These are phyloP conservation scores for Bruguiera parviflora DNA, from an alignment of 345 rosid species.

Conservation along the genomic window DNA sequence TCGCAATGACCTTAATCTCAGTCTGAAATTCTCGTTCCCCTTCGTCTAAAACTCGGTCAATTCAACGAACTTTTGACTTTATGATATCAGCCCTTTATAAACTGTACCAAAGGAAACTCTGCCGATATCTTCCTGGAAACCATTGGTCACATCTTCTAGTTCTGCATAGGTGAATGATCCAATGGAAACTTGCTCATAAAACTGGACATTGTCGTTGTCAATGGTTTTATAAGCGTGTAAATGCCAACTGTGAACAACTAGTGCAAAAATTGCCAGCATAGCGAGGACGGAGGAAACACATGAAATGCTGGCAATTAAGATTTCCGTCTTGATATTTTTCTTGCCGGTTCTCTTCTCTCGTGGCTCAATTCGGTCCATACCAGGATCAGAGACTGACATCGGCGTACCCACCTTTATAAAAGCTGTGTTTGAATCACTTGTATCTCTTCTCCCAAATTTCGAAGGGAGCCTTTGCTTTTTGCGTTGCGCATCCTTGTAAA, in stretches of 20 bases:
- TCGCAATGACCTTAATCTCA: slow-evolving; percentile 29
- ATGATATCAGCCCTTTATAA: too few relatives aligned
- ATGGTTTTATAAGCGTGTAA: too few relatives aligned
- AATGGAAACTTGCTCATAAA: too few relatives aligned
- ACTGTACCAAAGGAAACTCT: too few relatives aligned
- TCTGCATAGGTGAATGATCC: too few relatives aligned
- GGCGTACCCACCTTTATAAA: slow-evolving; percentile 20
- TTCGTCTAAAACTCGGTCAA: slow-evolving; percentile 7
- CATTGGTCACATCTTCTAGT: too few relatives aligned
- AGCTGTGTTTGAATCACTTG: not conserved
- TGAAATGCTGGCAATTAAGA: too few relatives aligned
- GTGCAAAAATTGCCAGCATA: too few relatives aligned
- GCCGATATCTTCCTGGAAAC: too few relatives aligned
- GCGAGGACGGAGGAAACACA: too few relatives aligned
- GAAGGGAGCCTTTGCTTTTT: slow-evolving; percentile 28
- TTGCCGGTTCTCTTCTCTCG: not conserved
- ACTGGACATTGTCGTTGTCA: too few relatives aligned
- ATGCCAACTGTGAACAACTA: too few relatives aligned
- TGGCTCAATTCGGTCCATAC: not conserved
- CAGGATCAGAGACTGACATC: not conserved
- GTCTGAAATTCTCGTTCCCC: slow-evolving; percentile 27
- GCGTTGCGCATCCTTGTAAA: slow-evolving; percentile 8
- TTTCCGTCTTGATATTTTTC: not conserved
- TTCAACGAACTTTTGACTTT: slow-evolving; percentile 9
- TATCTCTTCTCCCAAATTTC: slow-evolving; percentile 15